Evolutionary conservation across 1,284 basidiomycete genomes (phyloP), one percentile per base, ranked within the genome.

Genomic region (Entoloma clypeatum): DNA sequence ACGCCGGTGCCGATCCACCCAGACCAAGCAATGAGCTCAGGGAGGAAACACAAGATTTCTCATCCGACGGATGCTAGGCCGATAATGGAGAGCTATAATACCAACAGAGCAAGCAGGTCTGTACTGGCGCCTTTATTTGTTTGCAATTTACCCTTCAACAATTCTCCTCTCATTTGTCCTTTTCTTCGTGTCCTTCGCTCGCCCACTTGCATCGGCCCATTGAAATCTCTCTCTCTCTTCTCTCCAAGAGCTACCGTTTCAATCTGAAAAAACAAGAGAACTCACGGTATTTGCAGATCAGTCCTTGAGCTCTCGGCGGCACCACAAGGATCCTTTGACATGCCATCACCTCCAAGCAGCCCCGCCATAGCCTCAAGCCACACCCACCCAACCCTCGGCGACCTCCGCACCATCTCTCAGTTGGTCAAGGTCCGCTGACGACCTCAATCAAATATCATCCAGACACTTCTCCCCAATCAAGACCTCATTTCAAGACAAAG

Each of bases 351-450:
- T 13, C 52, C 76, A 50, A 54, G 74, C 47, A 49, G 61, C 54
- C 57, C 73, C 45, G 50, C 57, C 52, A 51, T 52, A 16, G 39
- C 58, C 51, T 32, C 58, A 36, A 32, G 44, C 19, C 50, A 49
- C 5, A 17, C 31, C 23, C 28, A 60, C 34, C 60, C 62, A 5
- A 68, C 68, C 25, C 65, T 75, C 2, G 84, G 83, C 2, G 84
- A 88, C 61, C 68, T 89, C 40, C 78, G 83, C 34, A 67, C 62
- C 35, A 75, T 85, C 11, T 81, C 83, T 1, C 72, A 75, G 71
- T 8, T 89, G 86, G 86, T 87, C 85, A 9, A 77, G 70, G 53
- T 88, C 85, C 2, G 85, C 77, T 24, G 86, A 89, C 53, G 86
- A 90, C 57, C 71, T 90, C 32, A 72, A 74, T 54, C 78, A 74